Base-by-base conservation (phyloP, 805 yeast genomes). In the Kodamaea jinghongensis region DNA sequence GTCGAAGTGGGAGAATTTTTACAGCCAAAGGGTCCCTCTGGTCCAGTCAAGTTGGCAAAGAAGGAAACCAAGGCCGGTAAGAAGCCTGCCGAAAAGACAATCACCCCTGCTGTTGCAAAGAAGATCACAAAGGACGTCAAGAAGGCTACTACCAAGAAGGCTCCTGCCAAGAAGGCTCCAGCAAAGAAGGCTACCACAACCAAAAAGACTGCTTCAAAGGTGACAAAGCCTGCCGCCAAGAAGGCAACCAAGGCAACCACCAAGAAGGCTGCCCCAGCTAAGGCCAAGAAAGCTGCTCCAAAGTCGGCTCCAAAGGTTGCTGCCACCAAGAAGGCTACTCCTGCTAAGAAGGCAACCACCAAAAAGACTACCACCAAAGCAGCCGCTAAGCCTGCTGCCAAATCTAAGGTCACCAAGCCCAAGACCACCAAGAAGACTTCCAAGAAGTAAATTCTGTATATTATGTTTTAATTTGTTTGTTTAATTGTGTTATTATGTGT, bases 1-100 rank as follows among this genome's bases (percentile, higher is more conserved):
- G 91, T 88, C 44, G 79, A 75, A 45, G 60, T 78, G n/a, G 91
- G 85, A 34, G 83, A 77, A 38, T 85, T 87, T 49, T 60, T 74
- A 33, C 95, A 86, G 67, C 95, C 95, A 59, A 86, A 87, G 68
- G 96, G 96, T 34, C 83, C 96, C 13, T 81, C 95, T 9, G 96
- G 95, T 36, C 86, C 95, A 34, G 78, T 86, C 48, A 86, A 86
- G 65, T 61, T 83, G 45, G 71, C 67, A 56, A 78, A 77, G 67
- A 61, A 67, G 52, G 67, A 49, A 15, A 34, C 36, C 32, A 33
- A 35, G 34, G 17, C 39, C 22, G 39, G 31, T 11, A 47, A 45
- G 38, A 52, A 52, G 44, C 47, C 58, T 20, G 44, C 58, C 14
- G 54, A 54, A 48, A 51, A 54, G 50, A 48, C 58, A 27, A 47